Evolutionary conservation across 495 filamentous ascomycete genomes (phyloP).

Genomic region (Echria macrotheca): DNA sequence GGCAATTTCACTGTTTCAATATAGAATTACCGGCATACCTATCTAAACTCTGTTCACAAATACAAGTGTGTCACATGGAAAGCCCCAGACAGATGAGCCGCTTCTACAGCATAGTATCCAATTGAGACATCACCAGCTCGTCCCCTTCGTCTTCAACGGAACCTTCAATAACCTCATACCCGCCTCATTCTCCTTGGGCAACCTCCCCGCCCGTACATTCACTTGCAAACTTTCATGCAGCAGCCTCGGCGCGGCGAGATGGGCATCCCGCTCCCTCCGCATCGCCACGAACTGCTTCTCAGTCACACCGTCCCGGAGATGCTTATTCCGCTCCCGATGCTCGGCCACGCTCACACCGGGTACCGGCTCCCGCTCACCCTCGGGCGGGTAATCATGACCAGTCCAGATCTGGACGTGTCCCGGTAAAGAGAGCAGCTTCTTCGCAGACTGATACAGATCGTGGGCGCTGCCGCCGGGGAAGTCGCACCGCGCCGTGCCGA

Average conservation of each 20-base stretch:
- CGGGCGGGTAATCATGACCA: slow-evolving; percentile 46
- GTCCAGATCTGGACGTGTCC: slow-evolving; percentile 45
- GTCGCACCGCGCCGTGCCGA: slow-evolving; percentile 55
- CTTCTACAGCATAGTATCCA: no score
- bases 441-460: slow-evolving; percentile 40
- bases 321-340: slow-evolving; percentile 47
- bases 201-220: slow-evolving; percentile 50
- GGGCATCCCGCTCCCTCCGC: slow-evolving; percentile 43
- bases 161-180: slow-evolving; percentile 29
- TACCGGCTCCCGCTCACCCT: slow-evolving; percentile 22
- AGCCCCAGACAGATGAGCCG: no score
- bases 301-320: slow-evolving; percentile 37
- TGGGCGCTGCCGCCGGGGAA: slow-evolving; percentile 51
- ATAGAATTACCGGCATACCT: no score
- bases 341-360: slow-evolving; percentile 46
- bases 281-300: slow-evolving; percentile 46
- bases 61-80: no score
- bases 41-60: no score
- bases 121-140: no score
- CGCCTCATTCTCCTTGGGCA: slow-evolving; percentile 33
- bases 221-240: slow-evolving; percentile 54
- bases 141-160: not conserved
- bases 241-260: slow-evolving; percentile 44
- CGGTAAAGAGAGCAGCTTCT: slow-evolving; percentile 42
- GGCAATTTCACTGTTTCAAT: no score